Evolutionary conservation across 352 stramenopile genomes (phyloP), one percentile per base, ranked within the genome.

Genomic region (Pythium sp.): DNA sequence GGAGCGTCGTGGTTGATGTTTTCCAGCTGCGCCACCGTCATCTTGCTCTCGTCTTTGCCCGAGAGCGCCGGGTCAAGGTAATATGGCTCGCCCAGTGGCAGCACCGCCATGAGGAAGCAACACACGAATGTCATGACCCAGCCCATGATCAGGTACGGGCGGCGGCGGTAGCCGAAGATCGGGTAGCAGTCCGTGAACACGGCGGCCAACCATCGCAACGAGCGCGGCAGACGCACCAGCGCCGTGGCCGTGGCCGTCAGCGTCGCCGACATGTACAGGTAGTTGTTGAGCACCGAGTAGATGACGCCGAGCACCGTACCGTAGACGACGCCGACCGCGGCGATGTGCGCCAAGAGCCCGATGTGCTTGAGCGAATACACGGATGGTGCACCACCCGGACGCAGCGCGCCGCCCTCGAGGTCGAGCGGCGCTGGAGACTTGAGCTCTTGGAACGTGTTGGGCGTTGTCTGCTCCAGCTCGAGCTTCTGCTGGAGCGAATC

Each of bases 181-280:
- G 90, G 90, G 60, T 86, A 85, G 68, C 78, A 91, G 70, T 97
- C 90, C 18, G 76, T 87, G 20, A 96, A 73, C 38, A 95, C 74
- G 38, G 82, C 87, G 46, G 84, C 73, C 26, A 95, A 78, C 26
- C 87, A 61, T 43, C 79, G 80, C 15, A 89, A 75, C 0, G 78
- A 73, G 12, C 77, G 78, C 0, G 80, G 79, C 2, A 87, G 36
- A 41, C 70, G 63, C 43, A 89, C 69, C 46, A 89, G 71, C 24
- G 74, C 80, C 65, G 79, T 69, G 7, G 79, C 80, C 3, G 81
- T 84, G 3, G 81, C 70, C 14, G 72, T 74, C 9, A 85, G 69
- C 61, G 75, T 78, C 8, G 72, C 79, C 28, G 78, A 80, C 72
- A 87, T 84, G 73, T 86, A 81, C 57, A 89, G 64, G 62, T 87